Evolutionary conservation across 2,329 filamentous ascomycete species (phyloP).

Genomic region (Diaporthe caulivora): DNA sequence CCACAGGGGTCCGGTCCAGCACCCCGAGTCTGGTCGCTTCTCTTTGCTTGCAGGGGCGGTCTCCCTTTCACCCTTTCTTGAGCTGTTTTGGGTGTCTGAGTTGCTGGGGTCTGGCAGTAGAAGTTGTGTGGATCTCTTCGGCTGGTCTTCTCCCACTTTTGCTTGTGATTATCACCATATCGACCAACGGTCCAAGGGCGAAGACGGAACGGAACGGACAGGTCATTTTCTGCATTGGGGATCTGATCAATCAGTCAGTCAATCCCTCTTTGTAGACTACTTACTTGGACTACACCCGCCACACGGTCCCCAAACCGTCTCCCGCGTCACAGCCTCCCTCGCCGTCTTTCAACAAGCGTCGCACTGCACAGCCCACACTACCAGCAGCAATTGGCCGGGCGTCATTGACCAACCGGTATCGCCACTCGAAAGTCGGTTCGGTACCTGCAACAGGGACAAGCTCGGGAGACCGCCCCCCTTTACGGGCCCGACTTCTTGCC

Average conservation of each 20-base stretch:
- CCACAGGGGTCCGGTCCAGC: not conserved
- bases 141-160: slow-evolving; percentile 27
- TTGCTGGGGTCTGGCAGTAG: too few relatives aligned
- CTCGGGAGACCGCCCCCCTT: slow-evolving; percentile 13
- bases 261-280: slow-evolving; percentile 10
- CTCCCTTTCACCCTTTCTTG: too few relatives aligned
- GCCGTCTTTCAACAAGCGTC: slow-evolving; percentile 1
- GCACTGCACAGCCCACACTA: not conserved
- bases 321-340: not conserved
- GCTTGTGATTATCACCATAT: slow-evolving; percentile 37
- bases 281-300: not conserved
- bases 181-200: slow-evolving; percentile 1
- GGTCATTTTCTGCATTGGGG: not conserved
- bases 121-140: slow-evolving; percentile 5
- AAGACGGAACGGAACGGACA: slow-evolving; percentile 5
- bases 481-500: slow-evolving; percentile 10
- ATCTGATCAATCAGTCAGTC: slow-evolving; percentile 1
- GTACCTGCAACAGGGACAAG: slow-evolving; percentile 25
- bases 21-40: slow-evolving; percentile 23
- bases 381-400: slow-evolving; percentile 10
- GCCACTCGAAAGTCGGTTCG: not conserved
- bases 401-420: slow-evolving; percentile 27
- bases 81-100: too few relatives aligned
- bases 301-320: not conserved
- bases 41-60: slow-evolving; percentile 6